A percentile compares a stretch with the other conserved stretches of the same genome.
phyloP scores from a whole-genome alignment of 805 yeast genomes.

The Starmerella bombi region DNA sequence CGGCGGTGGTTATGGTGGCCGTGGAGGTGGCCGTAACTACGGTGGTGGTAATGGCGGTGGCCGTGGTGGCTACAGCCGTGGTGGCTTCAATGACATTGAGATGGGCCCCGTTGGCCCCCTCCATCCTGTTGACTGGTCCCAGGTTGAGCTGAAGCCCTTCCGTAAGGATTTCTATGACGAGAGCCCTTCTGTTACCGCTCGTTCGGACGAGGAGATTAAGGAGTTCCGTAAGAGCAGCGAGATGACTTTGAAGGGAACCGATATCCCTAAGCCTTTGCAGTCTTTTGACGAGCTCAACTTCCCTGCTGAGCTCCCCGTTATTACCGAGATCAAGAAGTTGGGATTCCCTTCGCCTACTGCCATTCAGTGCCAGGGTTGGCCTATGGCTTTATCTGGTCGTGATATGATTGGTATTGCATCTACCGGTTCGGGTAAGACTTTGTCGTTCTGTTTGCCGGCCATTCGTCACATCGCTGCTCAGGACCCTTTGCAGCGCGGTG shows the following conservation, averaged over 20 bases:
- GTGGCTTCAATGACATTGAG: conserved; percentile 34
- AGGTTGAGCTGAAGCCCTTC: conserved; percentile 65
- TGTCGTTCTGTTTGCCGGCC: conserved; percentile 92
- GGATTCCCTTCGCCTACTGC: conserved; percentile 93
- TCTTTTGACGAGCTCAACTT: conserved; percentile 93
- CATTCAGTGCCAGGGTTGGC: conserved; percentile 99
- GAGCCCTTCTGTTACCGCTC: conserved; percentile 59
- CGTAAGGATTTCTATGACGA: conserved; percentile 92
- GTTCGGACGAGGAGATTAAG: conserved; percentile 59
- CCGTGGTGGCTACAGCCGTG: conserved; percentile 32
- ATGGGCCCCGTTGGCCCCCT: conserved; percentile 29
- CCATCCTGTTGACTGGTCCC: conserved; percentile 69
- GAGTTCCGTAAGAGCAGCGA: conserved; percentile 70
- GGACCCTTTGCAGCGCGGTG: conserved; percentile 83
- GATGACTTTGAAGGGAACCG: conserved; percentile 71
- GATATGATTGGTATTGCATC: conserved; percentile 98
- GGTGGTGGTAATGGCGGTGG: conserved; percentile 32
- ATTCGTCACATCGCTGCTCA: conserved; percentile 98
- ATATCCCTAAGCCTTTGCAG: conserved; percentile 90
- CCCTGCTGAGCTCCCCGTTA: conserved; percentile 66
- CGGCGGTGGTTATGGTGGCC: conserved; percentile 32
- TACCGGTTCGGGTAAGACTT: conserved; percentile 97
- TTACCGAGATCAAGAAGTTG: conserved; percentile 74
- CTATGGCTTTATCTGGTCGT: conserved; percentile 98
- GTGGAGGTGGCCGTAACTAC: conserved; percentile 31